Evolutionary conservation across 495 filamentous ascomycete genomes (phyloP), one percentile per base, ranked within the genome.

Genomic region (Aspergillus biplanus): DNA sequence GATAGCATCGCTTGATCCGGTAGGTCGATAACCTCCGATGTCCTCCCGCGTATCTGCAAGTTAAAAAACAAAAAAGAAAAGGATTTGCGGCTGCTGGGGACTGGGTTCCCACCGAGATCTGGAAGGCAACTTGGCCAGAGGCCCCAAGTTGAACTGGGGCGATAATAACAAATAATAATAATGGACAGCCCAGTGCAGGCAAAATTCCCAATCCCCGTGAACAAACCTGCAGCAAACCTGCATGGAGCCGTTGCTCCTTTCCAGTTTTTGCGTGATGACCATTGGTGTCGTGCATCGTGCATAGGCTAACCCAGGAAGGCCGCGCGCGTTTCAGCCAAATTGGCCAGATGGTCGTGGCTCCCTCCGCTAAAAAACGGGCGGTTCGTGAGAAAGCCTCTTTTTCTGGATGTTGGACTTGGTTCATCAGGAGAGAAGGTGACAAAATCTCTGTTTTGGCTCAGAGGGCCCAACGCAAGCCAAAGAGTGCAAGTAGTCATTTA

Each of bases 241-340:
- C 66, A 68, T 63, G 59, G 58, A 58, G 58, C 59, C 63, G 60
- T 63, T 62, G 34, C 55, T 56, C 50, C 18, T 57, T 59, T 47
- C 48, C 46, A 37, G 56, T 65, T 54, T 55, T 58, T 65, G 61
- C 21, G 33, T 39, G 56, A 32, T 31, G 34, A 57, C 46, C 15
- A 50, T 54, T 56, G 35, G 53, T 64, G 67, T 61, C 33, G 57
- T 64, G 63, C 64, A 58, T 69, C 27, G 48, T 69, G 67, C 63
- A 65, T 52, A 32, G 63, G 16, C 34, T 63, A 61, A 44, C 34
- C 44, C 35, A 46, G 49, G n/a, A 37, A 33, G 16, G 39, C 16
- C 18, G 59, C 11, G 27, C 47, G 58, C 15, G 58, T 55, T 49
- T 62, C 50, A 60, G 47, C 27, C 48, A 52, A 21, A 50, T 21